phyloP scores from a whole-genome alignment of 345 rosid species.

The Turnera subulata region DNA sequence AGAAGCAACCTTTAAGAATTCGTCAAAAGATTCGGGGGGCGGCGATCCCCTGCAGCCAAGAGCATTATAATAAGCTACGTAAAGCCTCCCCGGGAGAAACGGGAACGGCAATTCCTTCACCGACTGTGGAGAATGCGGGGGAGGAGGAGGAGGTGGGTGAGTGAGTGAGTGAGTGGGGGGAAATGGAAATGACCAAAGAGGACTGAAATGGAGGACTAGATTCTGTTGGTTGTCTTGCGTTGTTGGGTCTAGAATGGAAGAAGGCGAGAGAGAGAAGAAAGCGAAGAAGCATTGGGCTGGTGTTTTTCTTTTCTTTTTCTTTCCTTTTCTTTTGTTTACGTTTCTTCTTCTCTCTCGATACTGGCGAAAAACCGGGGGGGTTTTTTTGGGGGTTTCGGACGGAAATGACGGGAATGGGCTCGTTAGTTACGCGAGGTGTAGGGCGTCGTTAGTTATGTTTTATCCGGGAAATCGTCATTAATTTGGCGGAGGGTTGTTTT shows the following conservation, averaged over 20 bases:
- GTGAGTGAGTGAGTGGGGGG: background rate
- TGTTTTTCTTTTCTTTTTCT: background rate
- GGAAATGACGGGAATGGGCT: too few relatives aligned
- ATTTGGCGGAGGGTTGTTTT: too few relatives aligned
- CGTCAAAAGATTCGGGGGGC: background rate
- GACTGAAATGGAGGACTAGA: background rate
- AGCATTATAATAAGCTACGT: too few relatives aligned
- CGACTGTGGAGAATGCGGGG: background rate
- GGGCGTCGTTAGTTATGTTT: too few relatives aligned
- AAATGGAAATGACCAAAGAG: background rate
- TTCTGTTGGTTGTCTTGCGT: background rate
- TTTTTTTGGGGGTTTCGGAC: too few relatives aligned
- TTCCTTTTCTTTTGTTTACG: background rate
- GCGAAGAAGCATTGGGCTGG: background rate
- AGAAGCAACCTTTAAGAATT: too few relatives aligned
- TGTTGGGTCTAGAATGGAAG: conserved; percentile 14
- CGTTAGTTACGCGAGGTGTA: too few relatives aligned
- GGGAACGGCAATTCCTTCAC: background rate
- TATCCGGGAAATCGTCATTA: too few relatives aligned
- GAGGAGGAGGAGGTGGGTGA: background rate
- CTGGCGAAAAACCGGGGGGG: too few relatives aligned
- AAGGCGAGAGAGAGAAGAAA: background rate
- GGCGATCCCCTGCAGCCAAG: background rate
- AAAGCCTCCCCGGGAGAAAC: background rate
- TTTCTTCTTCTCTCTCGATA: background rate